phyloP scores from a whole-genome alignment of 768 basidiomycete genomes.

The Strobilomyces echinocephalus region DNA sequence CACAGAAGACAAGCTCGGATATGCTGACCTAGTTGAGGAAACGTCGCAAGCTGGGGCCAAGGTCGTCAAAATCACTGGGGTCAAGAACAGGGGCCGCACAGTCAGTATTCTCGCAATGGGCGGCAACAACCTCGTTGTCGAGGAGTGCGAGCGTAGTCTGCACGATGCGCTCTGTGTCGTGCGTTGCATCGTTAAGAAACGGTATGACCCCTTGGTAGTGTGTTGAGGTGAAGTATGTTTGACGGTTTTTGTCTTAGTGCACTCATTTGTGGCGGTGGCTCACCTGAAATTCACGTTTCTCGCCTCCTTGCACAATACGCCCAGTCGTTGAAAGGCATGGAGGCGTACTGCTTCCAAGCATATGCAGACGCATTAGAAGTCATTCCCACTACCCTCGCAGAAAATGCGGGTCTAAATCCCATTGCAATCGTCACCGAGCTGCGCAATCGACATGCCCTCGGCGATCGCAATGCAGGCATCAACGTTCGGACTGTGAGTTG shows the following conservation, averaged over 20 bases:
- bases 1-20: slow-evolving; percentile 95
- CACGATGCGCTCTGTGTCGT: slow-evolving; percentile 99
- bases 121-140: slow-evolving; percentile 85
- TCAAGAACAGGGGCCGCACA: slow-evolving; percentile 91
- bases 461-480: slow-evolving; percentile 93
- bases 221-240: background rate
- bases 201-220: slow-evolving; percentile 45
- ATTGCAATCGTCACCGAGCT: slow-evolving; percentile 98
- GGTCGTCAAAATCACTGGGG: slow-evolving; percentile 90
- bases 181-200: slow-evolving; percentile 95
- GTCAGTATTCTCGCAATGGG: slow-evolving; percentile 96
- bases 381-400: slow-evolving; percentile 94
- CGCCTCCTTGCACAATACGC: slow-evolving; percentile 85
- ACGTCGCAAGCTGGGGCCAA: slow-evolving; percentile 75
- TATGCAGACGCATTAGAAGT: slow-evolving; percentile 97
- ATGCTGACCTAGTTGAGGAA: slow-evolving; percentile 95
- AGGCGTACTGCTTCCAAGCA: slow-evolving; percentile 98
- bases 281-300: slow-evolving; percentile 97
- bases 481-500: slow-evolving; percentile 88
- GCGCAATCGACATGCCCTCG: slow-evolving; percentile 92
- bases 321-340: slow-evolving; percentile 94
- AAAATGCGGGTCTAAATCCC: slow-evolving; percentile 97
- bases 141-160: slow-evolving; percentile 94
- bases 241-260: slow-evolving; percentile 45
- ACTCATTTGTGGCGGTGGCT: slow-evolving; percentile 92